Conservation (phyloP, 768 basidiomycete genomes). For the Agaricus bisporus region DNA sequence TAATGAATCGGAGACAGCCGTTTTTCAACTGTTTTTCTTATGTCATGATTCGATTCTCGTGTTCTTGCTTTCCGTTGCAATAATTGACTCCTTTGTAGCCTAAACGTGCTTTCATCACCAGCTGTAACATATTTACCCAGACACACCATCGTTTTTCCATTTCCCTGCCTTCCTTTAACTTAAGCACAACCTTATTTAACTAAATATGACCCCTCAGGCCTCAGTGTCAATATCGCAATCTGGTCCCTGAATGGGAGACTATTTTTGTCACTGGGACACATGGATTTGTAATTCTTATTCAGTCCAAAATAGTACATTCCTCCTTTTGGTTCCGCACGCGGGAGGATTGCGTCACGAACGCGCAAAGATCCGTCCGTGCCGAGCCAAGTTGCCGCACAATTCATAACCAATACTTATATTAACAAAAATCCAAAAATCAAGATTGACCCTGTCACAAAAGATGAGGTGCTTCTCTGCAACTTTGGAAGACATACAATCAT, state of each 20-base stretch:
- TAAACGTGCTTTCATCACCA: background rate
- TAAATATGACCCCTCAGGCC: background rate
- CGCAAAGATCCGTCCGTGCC: constrained; percentile 7
- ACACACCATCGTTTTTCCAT: background rate
- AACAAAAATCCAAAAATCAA: background rate
- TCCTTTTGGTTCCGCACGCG: background rate
- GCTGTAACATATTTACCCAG: constrained; percentile 5
- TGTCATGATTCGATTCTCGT: constrained; percentile 5
- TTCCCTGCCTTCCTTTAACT: background rate
- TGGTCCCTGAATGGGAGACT: background rate
- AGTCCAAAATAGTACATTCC: constrained; percentile 1
- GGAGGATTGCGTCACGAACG: background rate
- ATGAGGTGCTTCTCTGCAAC: too few relatives aligned
- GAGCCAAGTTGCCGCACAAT: background rate
- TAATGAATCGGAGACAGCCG: constrained; percentile 12
- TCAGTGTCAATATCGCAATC: background rate
- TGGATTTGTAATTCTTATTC: background rate
- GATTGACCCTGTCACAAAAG: background rate
- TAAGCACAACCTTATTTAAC: background rate
- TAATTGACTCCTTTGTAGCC: constrained; percentile 4
- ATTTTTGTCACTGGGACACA: constrained; percentile 1
- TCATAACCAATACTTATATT: background rate
- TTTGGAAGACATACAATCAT: too few relatives aligned
- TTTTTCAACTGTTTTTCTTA: constrained; percentile 8
- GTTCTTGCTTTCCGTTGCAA: constrained; percentile 1